A percentile compares a stretch with the other conserved stretches of the same genome.
These are phyloP conservation scores for Tagetes patula DNA, from an alignment of 129 eudicot species.

Conservation along the genomic window DNA sequence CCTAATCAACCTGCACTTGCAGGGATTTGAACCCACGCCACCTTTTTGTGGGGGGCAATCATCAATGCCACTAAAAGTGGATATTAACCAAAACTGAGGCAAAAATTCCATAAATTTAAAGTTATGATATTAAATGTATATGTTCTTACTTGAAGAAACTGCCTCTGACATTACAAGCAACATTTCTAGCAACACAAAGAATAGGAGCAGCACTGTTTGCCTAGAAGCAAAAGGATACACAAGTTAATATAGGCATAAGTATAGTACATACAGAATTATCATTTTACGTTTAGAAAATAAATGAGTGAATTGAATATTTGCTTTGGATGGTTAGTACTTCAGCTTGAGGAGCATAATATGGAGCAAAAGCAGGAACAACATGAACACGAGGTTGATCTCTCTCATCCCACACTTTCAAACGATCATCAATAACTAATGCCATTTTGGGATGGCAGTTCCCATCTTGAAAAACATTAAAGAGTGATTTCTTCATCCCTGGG, in stretches of 20 bases:
- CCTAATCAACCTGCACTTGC: too few relatives aligned
- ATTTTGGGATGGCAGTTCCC: conserved; percentile 94
- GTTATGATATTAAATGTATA: not conserved
- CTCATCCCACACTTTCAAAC: conserved; percentile 98
- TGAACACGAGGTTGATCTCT: conserved; percentile 99
- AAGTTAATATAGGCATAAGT: conserved; percentile 21
- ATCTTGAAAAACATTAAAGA: conserved; percentile 85
- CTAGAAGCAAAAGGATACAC: conserved; percentile 42
- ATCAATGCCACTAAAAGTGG: conserved; percentile 57
- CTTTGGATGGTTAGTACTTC: conserved; percentile 50
- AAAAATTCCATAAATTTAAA: conserved; percentile 13
- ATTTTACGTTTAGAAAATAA: conserved; percentile 1
- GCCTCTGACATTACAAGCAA: conserved; percentile 98
- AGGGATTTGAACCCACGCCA: too few relatives aligned
- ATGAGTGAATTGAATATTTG: not conserved
- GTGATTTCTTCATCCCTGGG: conserved; percentile 78
- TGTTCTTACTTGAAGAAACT: conserved; percentile 94
- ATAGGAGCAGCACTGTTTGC: conserved; percentile 78
- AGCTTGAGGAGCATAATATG: conserved; percentile 98
- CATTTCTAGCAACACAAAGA: conserved; percentile 95
- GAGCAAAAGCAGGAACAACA: conserved; percentile 99
- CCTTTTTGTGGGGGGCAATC: conserved; percentile 54
- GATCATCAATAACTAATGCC: conserved; percentile 98
- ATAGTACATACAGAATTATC: not conserved
- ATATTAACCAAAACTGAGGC: conserved; percentile 1